These are phyloP conservation scores for Colletotrichum nymphaeae DNA, from an alignment of 2,329 filamentous ascomycete genomes.

Conservation along the genomic window DNA sequence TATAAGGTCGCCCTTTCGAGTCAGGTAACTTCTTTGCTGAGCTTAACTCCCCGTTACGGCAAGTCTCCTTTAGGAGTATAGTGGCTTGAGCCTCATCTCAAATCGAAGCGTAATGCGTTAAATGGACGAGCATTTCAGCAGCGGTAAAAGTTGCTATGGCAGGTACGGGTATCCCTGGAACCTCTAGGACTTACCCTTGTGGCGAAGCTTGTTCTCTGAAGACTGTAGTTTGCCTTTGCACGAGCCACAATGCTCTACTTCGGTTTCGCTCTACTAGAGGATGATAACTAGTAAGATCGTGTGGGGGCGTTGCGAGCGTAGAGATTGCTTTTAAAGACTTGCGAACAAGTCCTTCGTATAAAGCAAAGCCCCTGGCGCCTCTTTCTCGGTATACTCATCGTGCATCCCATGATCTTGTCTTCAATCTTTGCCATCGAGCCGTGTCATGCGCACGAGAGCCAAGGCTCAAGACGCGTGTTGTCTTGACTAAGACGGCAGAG, in stretches of 20 bases:
- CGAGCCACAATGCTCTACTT: background rate
- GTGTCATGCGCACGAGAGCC: background rate
- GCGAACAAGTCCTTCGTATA: background rate
- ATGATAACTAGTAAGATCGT: background rate
- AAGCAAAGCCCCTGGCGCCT: too few relatives aligned
- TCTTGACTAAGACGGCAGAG: background rate
- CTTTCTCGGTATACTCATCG: too few relatives aligned
- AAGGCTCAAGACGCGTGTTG: background rate
- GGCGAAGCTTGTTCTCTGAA: background rate
- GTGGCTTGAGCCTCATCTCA: background rate
- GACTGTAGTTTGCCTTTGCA: background rate
- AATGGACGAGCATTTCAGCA: background rate
- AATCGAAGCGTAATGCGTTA: background rate
- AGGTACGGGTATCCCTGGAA: background rate
- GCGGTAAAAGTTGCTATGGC: background rate
- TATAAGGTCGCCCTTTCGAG: background rate
- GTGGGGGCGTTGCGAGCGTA: background rate
- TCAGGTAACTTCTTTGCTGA: background rate
- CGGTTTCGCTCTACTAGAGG: background rate
- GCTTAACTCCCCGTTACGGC: background rate
- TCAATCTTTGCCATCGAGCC: background rate
- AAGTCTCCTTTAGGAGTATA: background rate
- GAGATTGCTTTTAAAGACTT: background rate
- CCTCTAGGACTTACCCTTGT: background rate
- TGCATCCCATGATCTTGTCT: background rate